Conservation (phyloP, 306 rosid genomes). For the Sicyos baderoa region DNA sequence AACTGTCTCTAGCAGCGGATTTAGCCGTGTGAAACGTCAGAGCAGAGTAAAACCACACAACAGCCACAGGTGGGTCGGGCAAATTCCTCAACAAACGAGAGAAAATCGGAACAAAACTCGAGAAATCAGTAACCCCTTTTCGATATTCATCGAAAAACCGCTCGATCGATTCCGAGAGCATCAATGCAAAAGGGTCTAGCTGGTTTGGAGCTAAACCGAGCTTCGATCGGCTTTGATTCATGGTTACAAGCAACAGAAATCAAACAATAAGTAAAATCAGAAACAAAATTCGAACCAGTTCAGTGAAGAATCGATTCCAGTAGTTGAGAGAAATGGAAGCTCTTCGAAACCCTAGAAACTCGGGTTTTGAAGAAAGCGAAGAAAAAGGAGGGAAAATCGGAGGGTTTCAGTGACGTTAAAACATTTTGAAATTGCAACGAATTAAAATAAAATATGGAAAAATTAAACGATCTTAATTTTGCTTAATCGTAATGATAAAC, state of each 20-base stretch:
- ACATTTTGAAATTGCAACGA: slow-evolving; percentile 27
- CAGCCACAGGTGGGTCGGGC: slow-evolving; percentile 42
- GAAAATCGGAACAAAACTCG: slow-evolving; percentile 42
- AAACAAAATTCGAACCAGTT: neutral
- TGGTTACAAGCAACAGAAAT: slow-evolving; percentile 9
- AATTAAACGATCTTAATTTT: neutral
- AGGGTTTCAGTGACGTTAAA: slow-evolving; percentile 19
- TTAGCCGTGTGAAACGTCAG: slow-evolving; percentile 33
- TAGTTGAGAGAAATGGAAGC: neutral
- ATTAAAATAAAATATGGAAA: neutral
- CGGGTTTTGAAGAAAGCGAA: neutral
- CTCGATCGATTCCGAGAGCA: slow-evolving; percentile 52
- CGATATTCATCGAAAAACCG: slow-evolving; percentile 45
- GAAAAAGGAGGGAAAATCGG: slow-evolving; percentile 34
- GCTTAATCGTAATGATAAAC: neutral
- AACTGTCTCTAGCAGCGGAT: slow-evolving; percentile 19
- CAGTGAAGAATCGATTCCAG: neutral
- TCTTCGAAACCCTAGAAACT: slow-evolving; percentile 32
- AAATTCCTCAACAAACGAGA: slow-evolving; percentile 35
- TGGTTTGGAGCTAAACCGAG: slow-evolving; percentile 7
- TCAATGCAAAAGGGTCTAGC: slow-evolving; percentile 24
- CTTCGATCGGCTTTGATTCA: slow-evolving; percentile 27
- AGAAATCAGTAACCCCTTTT: slow-evolving; percentile 43
- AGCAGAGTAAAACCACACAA: slow-evolving; percentile 63
- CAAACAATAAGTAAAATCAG: neutral